phyloP scores from a whole-genome alignment of 441 rosid genomes.

The Arabidopsis lyrata region DNA sequence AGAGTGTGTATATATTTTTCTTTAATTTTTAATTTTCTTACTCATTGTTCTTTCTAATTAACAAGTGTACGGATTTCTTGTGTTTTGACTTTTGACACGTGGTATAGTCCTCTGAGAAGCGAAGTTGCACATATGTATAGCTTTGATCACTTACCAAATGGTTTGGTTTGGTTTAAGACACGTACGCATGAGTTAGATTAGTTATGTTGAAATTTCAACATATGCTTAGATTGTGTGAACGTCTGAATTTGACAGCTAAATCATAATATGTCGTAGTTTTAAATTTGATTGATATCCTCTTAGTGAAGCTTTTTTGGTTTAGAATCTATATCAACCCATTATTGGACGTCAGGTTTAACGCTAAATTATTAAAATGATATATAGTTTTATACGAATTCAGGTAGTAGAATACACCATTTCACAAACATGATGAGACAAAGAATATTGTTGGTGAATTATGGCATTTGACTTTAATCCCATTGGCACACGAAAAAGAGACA shows the following conservation, averaged over 20 bases:
- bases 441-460: slow-evolving; percentile 43
- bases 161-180: not conserved
- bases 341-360: no score
- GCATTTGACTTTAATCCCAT: slow-evolving; percentile 44
- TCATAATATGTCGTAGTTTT: slow-evolving; percentile 1
- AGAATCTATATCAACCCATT: not conserved
- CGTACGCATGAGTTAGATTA: not conserved
- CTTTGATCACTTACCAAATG: not conserved
- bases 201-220: not conserved
- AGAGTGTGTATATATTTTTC: not conserved
- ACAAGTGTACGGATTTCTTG: slow-evolving; percentile 26
- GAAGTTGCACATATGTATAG: not conserved
- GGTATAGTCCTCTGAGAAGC: slow-evolving; percentile 14
- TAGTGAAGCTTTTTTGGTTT: not conserved
- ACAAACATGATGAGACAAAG: slow-evolving; percentile 42
- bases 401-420: slow-evolving; percentile 20
- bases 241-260: slow-evolving; percentile 1
- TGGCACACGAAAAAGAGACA: slow-evolving; percentile 48
- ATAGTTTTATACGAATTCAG: not conserved
- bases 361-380: not conserved
- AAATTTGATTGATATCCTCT: not conserved
- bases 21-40: not conserved
- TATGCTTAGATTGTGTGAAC: not conserved
- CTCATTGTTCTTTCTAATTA: slow-evolving; percentile 10
- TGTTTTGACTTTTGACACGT: slow-evolving; percentile 22